Base-by-base conservation (phyloP, 257 asterid genomes). In the Primulina tabacum region DNA sequence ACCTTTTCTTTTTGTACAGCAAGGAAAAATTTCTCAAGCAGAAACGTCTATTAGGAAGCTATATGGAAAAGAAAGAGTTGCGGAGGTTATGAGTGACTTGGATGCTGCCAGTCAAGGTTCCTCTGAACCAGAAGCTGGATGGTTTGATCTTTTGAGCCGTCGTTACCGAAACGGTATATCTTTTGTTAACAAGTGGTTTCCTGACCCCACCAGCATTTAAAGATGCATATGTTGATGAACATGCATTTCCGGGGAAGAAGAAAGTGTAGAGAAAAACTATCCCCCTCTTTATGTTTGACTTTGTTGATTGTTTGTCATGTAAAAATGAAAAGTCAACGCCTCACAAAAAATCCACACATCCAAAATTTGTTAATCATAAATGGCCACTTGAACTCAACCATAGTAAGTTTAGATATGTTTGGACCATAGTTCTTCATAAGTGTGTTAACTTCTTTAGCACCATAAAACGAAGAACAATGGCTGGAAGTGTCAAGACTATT, bases 131-230 rank as follows among this genome's bases (percentile, higher is more conserved):
- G 98, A 93, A 76, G 98, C 96, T 83, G 88, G 87, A 65, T 93
- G 98, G 98, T 82, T 89, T 69, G 99, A 93, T 85, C 97, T 93
- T 79, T 90, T 93, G 67, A 90, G 96, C 71, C 75, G 90, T 76
- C 95, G 96, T 57, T 93, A 93, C 73, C 62, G 86, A 81, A 93
- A 89, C 90, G 96, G 99, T 94, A 78, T 75, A 61, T 67, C 71
- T 78, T 77, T 65, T 67, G 12, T 35, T 34, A 63, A 24, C 32
- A 28, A 52, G 1, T 29, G 29, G 55, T 29, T 9, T 32, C 43
- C 29, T 55, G 40, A 34, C 33, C 24, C 63, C 16, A 40, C 16
- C 14, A 3, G n/a, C 1, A 43, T 43, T 43, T 43, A 43, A 38
- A 38, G 47, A 34, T 71, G 61, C 62, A 12, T 24, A 52, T 60